Evolutionary conservation across 202 grass and related monocot species (phyloP), one percentile per base, ranked within the genome.

Genomic region (Setaria italica): DNA sequence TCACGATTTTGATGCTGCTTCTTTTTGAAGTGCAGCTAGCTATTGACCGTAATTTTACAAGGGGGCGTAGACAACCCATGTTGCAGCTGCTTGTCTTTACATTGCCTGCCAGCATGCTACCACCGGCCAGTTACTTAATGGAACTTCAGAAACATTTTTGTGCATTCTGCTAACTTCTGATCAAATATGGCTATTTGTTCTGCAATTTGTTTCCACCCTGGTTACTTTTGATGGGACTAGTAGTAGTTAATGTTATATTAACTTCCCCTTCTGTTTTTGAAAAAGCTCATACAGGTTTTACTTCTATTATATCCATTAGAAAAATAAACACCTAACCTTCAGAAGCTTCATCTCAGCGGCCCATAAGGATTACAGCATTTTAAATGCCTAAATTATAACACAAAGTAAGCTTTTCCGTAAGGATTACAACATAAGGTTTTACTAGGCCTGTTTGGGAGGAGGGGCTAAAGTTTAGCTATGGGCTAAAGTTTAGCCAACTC

Each of bases 51-150:
- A 93, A 89, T 85, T 98, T 98, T 86, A 98, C 95, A 56, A 98
- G 73, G 84, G 93, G 95, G 5, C 93, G 93, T 78, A 90, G 86
- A 91, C 91, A 87, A 62, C 90, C 56, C 90, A 95, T 67, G 95
- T 95, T 90, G 95, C 91, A 79, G 95, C 93, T 84, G 89, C 93
- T 80, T 98, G 95, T 55, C 90, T 98, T 85, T 98, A 98, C 82
- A 95, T 98, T 70, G 96, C 96, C 54, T 98, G 95, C 87, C 81
- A 93, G 93, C 92, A 90, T 57, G 84, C 39, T 67, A 9, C 5
- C 16, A 12, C 48, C 39, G 30, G 42, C 62, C 81, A 41, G 5
- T 56, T 54, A 20, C 16, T 56, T 54, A 34, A 80, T 79, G 2
- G 15, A 51, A 34, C 71, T 37, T 69, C 25, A n/a, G 45, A 79